Evolutionary conservation across 257 asterid species (phyloP).

Genomic region (Galeopsis tetrahit): DNA sequence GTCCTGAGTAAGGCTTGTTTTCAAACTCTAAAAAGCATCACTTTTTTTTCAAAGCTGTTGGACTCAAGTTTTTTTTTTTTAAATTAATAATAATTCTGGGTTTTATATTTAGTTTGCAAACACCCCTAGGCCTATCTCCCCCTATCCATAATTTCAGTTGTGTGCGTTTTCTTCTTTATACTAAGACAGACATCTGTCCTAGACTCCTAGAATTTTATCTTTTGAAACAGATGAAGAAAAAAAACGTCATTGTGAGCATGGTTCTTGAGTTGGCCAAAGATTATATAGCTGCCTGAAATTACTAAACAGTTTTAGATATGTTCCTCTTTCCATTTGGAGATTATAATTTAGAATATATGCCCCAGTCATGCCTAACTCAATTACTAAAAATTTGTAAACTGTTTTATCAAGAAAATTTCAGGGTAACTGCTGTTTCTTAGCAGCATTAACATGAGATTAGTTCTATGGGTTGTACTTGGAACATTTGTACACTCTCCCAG

Average conservation of each 20-base stretch:
- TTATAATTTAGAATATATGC: no score
- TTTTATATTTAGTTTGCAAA: no score
- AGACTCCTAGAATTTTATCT: neutral
- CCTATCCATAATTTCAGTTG: neutral
- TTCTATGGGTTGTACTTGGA: neutral
- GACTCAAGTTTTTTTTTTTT: no score
- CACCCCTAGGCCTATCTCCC: no score
- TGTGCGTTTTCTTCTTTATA: neutral
- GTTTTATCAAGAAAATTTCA: neutral
- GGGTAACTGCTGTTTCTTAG: no score
- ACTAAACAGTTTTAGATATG: neutral
- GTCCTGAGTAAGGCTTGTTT: constrained; percentile 78
- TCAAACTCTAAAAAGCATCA: no score
- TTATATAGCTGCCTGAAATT: neutral
- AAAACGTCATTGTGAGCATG: neutral
- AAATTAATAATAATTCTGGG: no score
- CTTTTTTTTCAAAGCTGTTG: no score
- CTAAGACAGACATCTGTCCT: neutral
- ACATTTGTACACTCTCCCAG: neutral
- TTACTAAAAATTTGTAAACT: no score
- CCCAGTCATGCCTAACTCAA: neutral
- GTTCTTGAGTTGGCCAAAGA: constrained; percentile 8
- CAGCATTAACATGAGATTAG: neutral
- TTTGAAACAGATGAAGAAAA: neutral
- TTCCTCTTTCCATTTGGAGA: neutral